Evolutionary conservation across 495 filamentous ascomycete genomes (phyloP).

Genomic region (Cercophora scortea): DNA sequence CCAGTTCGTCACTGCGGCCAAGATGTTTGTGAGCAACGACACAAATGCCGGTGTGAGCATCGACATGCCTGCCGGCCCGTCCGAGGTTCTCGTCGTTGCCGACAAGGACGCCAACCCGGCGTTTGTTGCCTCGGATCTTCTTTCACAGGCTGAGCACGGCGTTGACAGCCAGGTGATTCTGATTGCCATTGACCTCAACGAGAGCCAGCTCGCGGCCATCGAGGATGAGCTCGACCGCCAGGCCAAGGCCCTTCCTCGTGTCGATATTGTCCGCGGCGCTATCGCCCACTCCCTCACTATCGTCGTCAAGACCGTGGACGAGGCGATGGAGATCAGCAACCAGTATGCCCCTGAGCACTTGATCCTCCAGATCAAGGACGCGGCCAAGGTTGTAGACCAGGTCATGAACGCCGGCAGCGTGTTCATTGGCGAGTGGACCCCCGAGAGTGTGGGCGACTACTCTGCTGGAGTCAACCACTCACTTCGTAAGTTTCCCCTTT

Average conservation of each 20-base stretch:
- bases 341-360: constrained; percentile 95
- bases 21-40: constrained; percentile 96
- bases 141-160: constrained; percentile 95
- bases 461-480: constrained; percentile 97
- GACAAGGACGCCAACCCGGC: constrained; percentile 84
- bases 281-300: constrained; percentile 88
- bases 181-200: constrained; percentile 73
- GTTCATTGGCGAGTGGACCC: constrained; percentile 92
- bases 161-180: constrained; percentile 91
- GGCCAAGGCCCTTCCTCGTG: constrained; percentile 79
- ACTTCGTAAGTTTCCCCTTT: constrained; percentile 60
- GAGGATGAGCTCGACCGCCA: constrained; percentile 87
- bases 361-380: constrained; percentile 77
- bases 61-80: constrained; percentile 97
- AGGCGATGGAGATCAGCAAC: constrained; percentile 85
- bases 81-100: constrained; percentile 93
- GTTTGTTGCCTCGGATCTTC: constrained; percentile 89
- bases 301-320: constrained; percentile 66
- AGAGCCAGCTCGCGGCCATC: constrained; percentile 64
- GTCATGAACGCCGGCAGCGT: constrained; percentile 96
- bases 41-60: constrained; percentile 91
- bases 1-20: constrained; percentile 96
- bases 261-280: constrained; percentile 88
- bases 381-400: constrained; percentile 60
- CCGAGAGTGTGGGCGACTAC: constrained; percentile 95